Base-by-base conservation (phyloP, 192 early-diverging fungal genomes). In the Endogone sp. region DNA sequence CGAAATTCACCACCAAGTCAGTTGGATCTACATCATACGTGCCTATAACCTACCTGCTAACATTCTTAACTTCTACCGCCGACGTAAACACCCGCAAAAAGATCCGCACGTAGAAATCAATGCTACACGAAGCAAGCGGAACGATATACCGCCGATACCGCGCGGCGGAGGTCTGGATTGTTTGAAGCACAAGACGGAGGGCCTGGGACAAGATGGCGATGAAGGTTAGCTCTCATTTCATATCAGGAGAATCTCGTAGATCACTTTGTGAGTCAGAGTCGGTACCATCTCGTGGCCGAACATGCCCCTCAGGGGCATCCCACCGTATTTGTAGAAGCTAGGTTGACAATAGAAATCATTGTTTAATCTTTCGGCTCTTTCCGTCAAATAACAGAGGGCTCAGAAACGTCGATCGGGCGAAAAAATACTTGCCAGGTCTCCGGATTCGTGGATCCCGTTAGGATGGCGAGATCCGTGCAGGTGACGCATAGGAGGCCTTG, bases 91-190 rank as follows among this genome's bases (percentile, higher is more conserved):
- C 93, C 20, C 93, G 87, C 30, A 99, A 93, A 83, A 99, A 99
- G 11, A 99, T 86, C 55, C 98, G 87, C 25, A 98, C 85, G 75
- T 99, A 99, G 72, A 96, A 99, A 77, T 99, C 98, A 29, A 99
- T 99, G 79, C 94, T 95, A 67, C 92, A 92, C 26, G 93, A 93
- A 6, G 94, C 80, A 65, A 99, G 79, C 13, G 97, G 97, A 27
- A 88, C 90, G 70, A 99, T 95, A 60, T 86, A 85, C 16, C 93
- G 87, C 63, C 80, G 86, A 74, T 98, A 94, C 56, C 91, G 86
- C 55, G 88, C 88, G 31, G 97, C 96, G 4, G 92, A 87, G 23
- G 90, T 85, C 68, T 93, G 92, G 29, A 98, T 70, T 29, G 88
- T 85, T 71, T 95, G 86, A 29, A 99, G 75, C 2, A 98, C 86